Evolutionary conservation across 768 basidiomycete species (phyloP).

Genomic region (Rhizopogon roseolus): DNA sequence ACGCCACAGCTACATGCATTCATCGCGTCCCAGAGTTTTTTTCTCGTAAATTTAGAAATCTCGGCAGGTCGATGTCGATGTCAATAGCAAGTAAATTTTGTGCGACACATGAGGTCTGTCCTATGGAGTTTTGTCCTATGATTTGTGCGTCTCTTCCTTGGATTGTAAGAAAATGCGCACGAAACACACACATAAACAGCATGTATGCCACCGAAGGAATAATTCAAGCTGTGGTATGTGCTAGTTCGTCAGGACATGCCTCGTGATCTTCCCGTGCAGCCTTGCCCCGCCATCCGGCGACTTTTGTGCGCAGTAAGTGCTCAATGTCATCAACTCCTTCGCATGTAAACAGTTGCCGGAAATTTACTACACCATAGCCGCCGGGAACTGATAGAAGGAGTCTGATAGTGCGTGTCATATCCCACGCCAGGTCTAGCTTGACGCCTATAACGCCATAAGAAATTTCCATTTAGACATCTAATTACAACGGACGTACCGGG

Average conservation of each 20-base stretch:
- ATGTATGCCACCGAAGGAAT: too few species aligned
- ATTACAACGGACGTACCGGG: slow-evolving; percentile 45
- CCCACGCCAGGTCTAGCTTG: slow-evolving; percentile 39
- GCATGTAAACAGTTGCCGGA: slow-evolving; percentile 37
- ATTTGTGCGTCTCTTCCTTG: too few species aligned
- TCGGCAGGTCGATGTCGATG: too few species aligned
- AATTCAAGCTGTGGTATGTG: not conserved
- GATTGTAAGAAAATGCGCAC: too few species aligned
- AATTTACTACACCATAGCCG: slow-evolving; percentile 56
- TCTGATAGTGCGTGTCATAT: slow-evolving; percentile 59
- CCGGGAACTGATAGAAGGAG: slow-evolving; percentile 32
- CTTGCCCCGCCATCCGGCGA: slow-evolving; percentile 48
- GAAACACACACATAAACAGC: too few species aligned
- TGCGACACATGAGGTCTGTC: too few species aligned
- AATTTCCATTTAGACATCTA: not conserved
- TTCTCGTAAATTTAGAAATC: too few species aligned
- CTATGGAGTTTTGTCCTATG: too few species aligned
- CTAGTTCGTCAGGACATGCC: not conserved
- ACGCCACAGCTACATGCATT: too few species aligned
- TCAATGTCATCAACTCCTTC: slow-evolving; percentile 43
- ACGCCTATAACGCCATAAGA: slow-evolving; percentile 32
- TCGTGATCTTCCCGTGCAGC: slow-evolving; percentile 2
- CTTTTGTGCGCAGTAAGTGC: slow-evolving; percentile 35
- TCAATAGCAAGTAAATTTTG: too few species aligned
- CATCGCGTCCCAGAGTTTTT: too few species aligned